Base-by-base conservation (phyloP, 352 stramenopile species). In the Pilasporangium apinafurcum region DNA sequence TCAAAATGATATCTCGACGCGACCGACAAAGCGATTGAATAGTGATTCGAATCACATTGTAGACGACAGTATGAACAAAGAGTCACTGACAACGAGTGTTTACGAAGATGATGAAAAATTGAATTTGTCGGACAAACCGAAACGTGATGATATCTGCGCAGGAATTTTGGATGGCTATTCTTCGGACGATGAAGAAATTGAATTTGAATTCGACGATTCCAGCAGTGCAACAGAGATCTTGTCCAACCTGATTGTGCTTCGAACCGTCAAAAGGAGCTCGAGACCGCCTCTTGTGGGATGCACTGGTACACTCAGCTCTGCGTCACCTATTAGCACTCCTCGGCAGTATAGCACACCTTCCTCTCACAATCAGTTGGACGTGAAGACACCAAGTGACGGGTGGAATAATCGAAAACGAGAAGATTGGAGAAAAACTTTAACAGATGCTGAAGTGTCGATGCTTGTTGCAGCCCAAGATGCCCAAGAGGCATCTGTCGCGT, bases 161-260 rank as follows among this genome's bases (percentile, higher is more conserved):
- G 65, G 57, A 43, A 57, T 79, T 35, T 27, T 71, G 3, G 60
- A 65, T 18, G 65, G 34, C 5, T 51, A 46, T 9, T 68, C 62
- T 0, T 70, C 63, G 0, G 67, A 82, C 4, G 80, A 87, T 21
- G 70, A 86, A 28, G 75, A 86, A 14, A 44, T 77, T 0, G 74
- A 87, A 16, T 43, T 86, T 16, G 69, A 77, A 18, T 77, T 84
- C 34, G 75, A 88, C 42, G 74, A 84, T 24, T 69, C 67, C 1
- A 84, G 61, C 42, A 92, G 71, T 37, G 79, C 79, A 26, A 92
- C 79, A 0, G 77, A 92, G 42, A 78, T 86, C 26, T 38, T 92
- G 40, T 84, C 80, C 12, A 88, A 78, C 37, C 30, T 89, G 37
- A 88, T 92, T 37, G 74, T 92, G 17, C 56, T 83, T 25, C 74